These are phyloP conservation scores for Pulveroboletus sp. DNA, from an alignment of 768 basidiomycete species.

Conservation along the genomic window DNA sequence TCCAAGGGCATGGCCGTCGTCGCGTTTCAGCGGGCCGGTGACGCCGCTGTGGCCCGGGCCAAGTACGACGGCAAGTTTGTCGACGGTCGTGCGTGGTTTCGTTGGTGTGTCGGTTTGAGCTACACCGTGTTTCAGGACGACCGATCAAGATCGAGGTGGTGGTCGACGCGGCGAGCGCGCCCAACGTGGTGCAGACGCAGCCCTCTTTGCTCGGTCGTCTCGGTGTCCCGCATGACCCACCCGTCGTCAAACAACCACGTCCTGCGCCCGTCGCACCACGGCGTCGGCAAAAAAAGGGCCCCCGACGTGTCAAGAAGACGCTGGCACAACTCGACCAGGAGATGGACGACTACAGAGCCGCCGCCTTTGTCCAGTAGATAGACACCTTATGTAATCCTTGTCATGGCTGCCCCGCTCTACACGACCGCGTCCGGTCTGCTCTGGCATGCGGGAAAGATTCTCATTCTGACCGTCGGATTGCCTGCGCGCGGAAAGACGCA, in stretches of 20 bases:
- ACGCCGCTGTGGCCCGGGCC: conserved; percentile 58
- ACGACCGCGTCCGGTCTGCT: conserved; percentile 86
- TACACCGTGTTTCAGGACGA: conserved; percentile 42
- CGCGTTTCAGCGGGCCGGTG: conserved; percentile 57
- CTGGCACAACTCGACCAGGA: conserved; percentile 68
- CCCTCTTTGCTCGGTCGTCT: conserved; percentile 42
- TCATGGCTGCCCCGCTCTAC: conserved; percentile 90
- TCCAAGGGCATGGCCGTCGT: conserved; percentile 84
- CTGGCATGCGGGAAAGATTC: conserved; percentile 93
- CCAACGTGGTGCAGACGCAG: conserved; percentile 23
- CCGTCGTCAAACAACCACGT: too few species aligned
- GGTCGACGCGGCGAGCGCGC: conserved; percentile 36
- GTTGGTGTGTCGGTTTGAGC: not conserved
- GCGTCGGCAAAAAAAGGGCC: conserved; percentile 65
- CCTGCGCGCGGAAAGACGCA: conserved; percentile 97
- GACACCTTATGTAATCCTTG: conserved; percentile 22
- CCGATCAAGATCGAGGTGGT: conserved; percentile 67
- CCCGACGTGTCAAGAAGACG: conserved; percentile 69
- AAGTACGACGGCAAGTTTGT: conserved; percentile 80
- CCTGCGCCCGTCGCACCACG: conserved; percentile 27
- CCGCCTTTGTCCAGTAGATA: conserved; percentile 23
- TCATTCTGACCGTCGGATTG: conserved; percentile 88
- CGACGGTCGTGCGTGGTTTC: conserved; percentile 48
- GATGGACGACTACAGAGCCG: conserved; percentile 76
- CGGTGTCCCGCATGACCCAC: conserved; percentile 11